Evolutionary conservation across 306 rosid genomes (phyloP).

Genomic region (Lupinus albus): DNA sequence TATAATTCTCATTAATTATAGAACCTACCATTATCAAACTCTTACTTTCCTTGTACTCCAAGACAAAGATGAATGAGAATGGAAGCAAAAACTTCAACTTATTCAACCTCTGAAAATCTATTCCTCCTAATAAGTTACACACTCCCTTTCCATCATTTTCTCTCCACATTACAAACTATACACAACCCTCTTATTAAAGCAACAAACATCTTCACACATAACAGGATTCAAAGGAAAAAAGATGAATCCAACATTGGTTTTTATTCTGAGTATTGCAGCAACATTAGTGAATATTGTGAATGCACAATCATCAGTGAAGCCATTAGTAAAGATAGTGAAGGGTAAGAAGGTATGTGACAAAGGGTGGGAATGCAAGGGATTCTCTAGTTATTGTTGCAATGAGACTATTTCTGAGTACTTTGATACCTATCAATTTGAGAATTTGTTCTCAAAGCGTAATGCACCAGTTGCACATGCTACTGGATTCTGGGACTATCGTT

Average conservation of each 20-base stretch:
- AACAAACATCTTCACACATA: background rate
- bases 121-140: constrained; percentile 60
- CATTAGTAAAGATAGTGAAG: constrained; percentile 64
- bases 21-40: background rate
- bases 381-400: constrained; percentile 77
- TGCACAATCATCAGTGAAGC: constrained; percentile 48
- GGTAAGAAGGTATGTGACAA: constrained; percentile 79
- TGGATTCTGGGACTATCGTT: constrained; percentile 87
- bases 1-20: too few species aligned
- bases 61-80: constrained; percentile 52
- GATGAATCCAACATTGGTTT: constrained; percentile 58
- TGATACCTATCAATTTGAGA: constrained; percentile 80
- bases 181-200: constrained; percentile 22
- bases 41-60: constrained; percentile 43
- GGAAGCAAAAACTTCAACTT: constrained; percentile 60
- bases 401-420: constrained; percentile 76
- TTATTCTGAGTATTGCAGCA: constrained; percentile 43
- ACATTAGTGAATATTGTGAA: constrained; percentile 14
- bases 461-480: constrained; percentile 83
- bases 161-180: constrained; percentile 40
- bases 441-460: constrained; percentile 75
- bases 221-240: background rate
- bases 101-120: constrained; percentile 49
- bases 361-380: constrained; percentile 91
- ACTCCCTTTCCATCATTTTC: constrained; percentile 72